A percentile compares a stretch with the other conserved stretches of the same genome.
Conservation (phyloP, 345 rosid species). For the Hibiscus trionum region DNA sequence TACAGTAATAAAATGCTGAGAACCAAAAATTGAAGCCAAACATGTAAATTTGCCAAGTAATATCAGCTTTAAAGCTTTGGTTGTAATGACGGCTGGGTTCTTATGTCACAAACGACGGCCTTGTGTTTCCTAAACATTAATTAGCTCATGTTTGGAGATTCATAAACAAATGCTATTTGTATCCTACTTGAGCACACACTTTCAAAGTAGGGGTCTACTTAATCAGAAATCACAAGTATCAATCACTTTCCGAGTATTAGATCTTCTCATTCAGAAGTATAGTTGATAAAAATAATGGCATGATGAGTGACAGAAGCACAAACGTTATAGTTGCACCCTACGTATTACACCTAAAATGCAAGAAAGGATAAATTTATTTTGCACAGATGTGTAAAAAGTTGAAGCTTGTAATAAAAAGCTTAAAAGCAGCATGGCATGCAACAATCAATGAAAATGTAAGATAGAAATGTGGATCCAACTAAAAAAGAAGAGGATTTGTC, state of each 20-base stretch:
- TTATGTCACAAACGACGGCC: neutral
- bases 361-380: neutral
- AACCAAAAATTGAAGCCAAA: neutral
- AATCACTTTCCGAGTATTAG: neutral
- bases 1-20: neutral
- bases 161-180: neutral
- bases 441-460: neutral
- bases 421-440: neutral
- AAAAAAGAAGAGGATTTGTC: neutral
- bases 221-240: neutral
- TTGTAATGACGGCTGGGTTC: neutral
- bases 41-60: neutral
- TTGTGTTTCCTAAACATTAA: neutral
- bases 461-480: neutral
- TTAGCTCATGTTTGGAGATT: neutral
- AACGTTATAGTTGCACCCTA: neutral
- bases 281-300: neutral
- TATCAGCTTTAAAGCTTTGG: neutral
- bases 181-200: neutral
- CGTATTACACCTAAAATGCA: neutral
- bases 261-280: no score
- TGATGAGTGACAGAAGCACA: neutral
- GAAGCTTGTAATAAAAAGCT: neutral
- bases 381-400: neutral
- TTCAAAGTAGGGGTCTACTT: neutral